phyloP scores from a whole-genome alignment of 2,329 filamentous ascomycete genomes.

The Diaporthe aspalathi region DNA sequence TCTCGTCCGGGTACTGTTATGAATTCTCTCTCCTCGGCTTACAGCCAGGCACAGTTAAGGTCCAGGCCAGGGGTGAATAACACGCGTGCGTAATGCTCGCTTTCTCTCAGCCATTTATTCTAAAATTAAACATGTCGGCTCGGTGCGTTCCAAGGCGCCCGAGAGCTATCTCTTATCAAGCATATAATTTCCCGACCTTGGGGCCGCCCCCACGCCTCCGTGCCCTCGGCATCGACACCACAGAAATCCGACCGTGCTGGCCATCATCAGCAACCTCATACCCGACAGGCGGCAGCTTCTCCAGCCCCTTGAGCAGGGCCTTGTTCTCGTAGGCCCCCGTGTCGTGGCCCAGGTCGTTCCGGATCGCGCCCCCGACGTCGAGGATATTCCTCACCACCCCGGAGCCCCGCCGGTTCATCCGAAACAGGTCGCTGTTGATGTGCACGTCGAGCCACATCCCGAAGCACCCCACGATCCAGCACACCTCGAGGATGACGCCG shows the following conservation, averaged over 20 bases:
- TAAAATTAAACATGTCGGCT: neutral
- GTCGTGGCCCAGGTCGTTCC: conserved; percentile 21
- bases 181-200: conserved; percentile 3
- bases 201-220: neutral
- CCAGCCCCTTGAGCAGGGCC: conserved; percentile 5
- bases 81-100: neutral
- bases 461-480: conserved; percentile 31
- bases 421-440: conserved; percentile 23
- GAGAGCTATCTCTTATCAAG: neutral
- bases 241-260: neutral
- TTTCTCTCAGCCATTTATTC: neutral
- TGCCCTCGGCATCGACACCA: conserved; percentile 2
- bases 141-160: neutral
- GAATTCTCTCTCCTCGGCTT: neutral
- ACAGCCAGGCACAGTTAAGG: neutral
- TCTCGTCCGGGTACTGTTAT: neutral
- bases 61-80: neutral
- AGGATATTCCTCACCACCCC: conserved; percentile 28
- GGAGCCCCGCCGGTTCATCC: conserved; percentile 30
- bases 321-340: conserved; percentile 13
- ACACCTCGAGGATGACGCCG: conserved; percentile 24
- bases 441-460: conserved; percentile 32
- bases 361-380: conserved; percentile 20
- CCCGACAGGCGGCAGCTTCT: conserved; percentile 15
- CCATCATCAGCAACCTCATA: conserved; percentile 14